Conservation (phyloP, 192 early-diverging fungal genomes). For the Coemansia asiatica region DNA sequence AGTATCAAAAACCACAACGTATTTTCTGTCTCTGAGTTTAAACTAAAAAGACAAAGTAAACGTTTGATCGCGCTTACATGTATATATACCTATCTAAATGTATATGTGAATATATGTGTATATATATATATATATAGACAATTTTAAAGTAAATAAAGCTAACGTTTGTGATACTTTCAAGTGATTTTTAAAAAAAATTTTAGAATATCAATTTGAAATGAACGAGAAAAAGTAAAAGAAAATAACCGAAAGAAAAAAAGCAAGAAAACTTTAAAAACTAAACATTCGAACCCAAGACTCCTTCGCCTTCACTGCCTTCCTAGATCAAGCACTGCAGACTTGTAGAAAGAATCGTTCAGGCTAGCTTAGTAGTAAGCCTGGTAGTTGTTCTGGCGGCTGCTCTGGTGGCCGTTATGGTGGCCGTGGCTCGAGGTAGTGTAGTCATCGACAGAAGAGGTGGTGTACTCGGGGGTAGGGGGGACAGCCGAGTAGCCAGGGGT, state of each 20-base stretch:
- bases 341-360: background rate
- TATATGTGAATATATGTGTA: no score
- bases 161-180: no score
- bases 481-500: conserved; percentile 1
- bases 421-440: conserved; percentile 2
- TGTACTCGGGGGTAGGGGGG: background rate
- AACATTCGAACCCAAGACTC: background rate
- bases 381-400: background rate
- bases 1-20: background rate
- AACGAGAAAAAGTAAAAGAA: conserved; percentile 1
- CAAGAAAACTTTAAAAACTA: background rate
- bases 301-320: background rate
- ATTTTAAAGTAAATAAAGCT: background rate
- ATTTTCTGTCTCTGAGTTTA: background rate
- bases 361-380: background rate
- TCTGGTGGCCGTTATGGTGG: background rate
- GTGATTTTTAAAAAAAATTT: background rate
- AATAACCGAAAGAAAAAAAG: background rate
- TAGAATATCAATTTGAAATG: conserved; percentile 2
- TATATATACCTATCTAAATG: no score
- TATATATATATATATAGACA: no score
- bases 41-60: background rate
- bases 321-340: conserved; percentile 1
- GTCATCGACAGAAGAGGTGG: background rate
- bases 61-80: no score